These are phyloP conservation scores for Aspergillus sparsus DNA, from an alignment of 495 filamentous ascomycete genomes.

Conservation along the genomic window DNA sequence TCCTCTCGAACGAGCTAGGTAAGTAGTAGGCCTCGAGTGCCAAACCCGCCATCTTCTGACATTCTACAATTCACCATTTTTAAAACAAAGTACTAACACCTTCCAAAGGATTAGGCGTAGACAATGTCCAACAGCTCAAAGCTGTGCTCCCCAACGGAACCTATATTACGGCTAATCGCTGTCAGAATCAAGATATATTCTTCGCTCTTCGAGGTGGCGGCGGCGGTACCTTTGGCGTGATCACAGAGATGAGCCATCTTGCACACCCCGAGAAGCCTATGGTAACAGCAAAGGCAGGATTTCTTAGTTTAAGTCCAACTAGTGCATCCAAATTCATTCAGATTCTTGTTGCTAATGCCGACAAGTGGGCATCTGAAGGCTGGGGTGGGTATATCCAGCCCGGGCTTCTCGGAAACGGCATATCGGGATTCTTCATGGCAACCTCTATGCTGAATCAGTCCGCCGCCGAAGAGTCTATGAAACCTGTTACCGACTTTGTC, in stretches of 20 bases:
- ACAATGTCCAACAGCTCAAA: conserved; percentile 31
- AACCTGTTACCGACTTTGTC: conserved; percentile 6
- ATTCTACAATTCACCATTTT: neutral
- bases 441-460: conserved; percentile 16
- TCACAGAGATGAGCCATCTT: conserved; percentile 33
- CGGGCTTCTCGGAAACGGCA: neutral
- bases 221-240: conserved; percentile 50
- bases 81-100: conserved; percentile 8
- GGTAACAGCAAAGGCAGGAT: conserved; percentile 27
- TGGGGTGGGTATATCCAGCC: conserved; percentile 43
- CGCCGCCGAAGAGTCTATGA: conserved; percentile 9
- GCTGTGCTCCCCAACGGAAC: conserved; percentile 53
- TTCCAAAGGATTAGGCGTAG: conserved; percentile 28
- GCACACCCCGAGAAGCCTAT: conserved; percentile 34
- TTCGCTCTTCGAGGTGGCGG: conserved; percentile 56
- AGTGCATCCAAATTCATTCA: conserved; percentile 27
- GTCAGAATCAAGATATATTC: conserved; percentile 56
- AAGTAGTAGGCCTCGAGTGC: neutral
- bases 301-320: conserved; percentile 31
- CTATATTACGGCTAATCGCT: conserved; percentile 44
- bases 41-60: too few species aligned
- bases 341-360: conserved; percentile 33
- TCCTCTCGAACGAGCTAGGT: conserved; percentile 31
- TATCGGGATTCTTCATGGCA: conserved; percentile 9
- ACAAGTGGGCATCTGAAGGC: conserved; percentile 40